phyloP scores from a whole-genome alignment of 208 protist species.

The Giardia muris region DNA sequence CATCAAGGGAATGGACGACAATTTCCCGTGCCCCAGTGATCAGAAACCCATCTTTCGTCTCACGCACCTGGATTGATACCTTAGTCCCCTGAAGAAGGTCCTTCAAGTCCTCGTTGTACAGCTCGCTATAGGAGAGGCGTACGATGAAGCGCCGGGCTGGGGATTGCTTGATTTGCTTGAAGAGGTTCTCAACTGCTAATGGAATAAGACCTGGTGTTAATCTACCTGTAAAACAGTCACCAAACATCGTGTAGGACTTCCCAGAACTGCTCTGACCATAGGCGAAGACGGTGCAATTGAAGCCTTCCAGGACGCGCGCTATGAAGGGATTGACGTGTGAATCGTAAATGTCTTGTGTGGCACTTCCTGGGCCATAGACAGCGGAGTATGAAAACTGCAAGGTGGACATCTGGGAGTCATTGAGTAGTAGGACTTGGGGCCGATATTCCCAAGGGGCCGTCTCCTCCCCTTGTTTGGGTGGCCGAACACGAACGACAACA shows the following conservation, averaged over 20 bases:
- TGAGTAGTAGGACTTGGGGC: too few relatives aligned
- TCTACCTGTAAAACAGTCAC: background rate
- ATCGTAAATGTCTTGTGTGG: slow-evolving; percentile 4
- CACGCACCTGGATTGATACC: background rate
- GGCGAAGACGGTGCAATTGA: slow-evolving; percentile 31
- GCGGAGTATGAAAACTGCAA: background rate
- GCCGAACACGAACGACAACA: too few relatives aligned
- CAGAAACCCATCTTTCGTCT: background rate
- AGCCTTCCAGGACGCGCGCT: background rate
- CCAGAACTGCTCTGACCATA: slow-evolving; percentile 33
- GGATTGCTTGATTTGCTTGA: background rate
- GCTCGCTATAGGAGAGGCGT: background rate
- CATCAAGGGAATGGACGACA: background rate
- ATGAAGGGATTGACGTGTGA: background rate
- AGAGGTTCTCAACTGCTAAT: background rate
- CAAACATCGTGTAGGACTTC: slow-evolving; percentile 30
- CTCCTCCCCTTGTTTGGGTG: too few relatives aligned
- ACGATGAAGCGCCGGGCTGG: background rate
- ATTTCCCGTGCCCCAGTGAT: background rate
- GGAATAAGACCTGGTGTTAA: slow-evolving; percentile 18
- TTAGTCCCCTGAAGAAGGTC: background rate
- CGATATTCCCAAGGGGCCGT: too few relatives aligned
- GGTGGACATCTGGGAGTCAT: too few relatives aligned
- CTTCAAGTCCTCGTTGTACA: slow-evolving; percentile 28
- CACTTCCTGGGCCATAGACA: background rate